Evolutionary conservation across 805 yeast genomes (phyloP).

Genomic region (Zygosaccharomyces pseudorouxii): DNA sequence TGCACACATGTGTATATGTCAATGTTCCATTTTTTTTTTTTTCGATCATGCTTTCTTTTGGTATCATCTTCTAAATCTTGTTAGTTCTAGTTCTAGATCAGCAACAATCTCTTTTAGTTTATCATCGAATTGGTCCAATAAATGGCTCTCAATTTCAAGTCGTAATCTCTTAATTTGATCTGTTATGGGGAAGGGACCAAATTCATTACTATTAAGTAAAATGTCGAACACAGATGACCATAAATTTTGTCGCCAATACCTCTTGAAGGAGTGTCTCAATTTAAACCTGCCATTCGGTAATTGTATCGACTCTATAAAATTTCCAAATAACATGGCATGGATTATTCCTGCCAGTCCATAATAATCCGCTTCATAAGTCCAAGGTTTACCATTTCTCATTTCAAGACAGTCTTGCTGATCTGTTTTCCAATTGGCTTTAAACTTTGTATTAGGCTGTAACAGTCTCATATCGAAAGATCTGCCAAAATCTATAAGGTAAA

Average conservation of each 20-base stretch:
- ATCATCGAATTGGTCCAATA: conserved; percentile 16
- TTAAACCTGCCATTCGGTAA: conserved; percentile 31
- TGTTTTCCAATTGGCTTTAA: conserved; percentile 54
- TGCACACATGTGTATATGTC: background rate
- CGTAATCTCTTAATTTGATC: conserved; percentile 18
- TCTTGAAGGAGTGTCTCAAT: conserved; percentile 48
- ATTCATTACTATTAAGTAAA: conserved; percentile 53
- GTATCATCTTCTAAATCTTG: conserved; percentile 9
- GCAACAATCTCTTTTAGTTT: conserved; percentile 34
- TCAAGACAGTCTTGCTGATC: conserved; percentile 72
- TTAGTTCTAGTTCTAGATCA: conserved; percentile 36
- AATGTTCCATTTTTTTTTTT: conserved; percentile 1
- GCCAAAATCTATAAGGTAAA: conserved; percentile 75
- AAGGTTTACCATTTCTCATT: conserved; percentile 53
- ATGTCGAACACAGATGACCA: conserved; percentile 67
- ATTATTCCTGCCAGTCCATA: conserved; percentile 74
- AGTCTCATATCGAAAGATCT: conserved; percentile 67
- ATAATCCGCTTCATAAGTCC: conserved; percentile 81
- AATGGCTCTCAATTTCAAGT: conserved; percentile 13
- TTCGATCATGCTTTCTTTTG: background rate
- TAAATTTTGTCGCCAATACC: conserved; percentile 70
- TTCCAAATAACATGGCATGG: conserved; percentile 70
- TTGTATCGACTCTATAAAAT: conserved; percentile 45
- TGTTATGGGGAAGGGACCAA: conserved; percentile 40
- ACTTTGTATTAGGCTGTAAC: conserved; percentile 47